phyloP scores from a whole-genome alignment of 441 rosid species.

The Lepidium campestre region DNA sequence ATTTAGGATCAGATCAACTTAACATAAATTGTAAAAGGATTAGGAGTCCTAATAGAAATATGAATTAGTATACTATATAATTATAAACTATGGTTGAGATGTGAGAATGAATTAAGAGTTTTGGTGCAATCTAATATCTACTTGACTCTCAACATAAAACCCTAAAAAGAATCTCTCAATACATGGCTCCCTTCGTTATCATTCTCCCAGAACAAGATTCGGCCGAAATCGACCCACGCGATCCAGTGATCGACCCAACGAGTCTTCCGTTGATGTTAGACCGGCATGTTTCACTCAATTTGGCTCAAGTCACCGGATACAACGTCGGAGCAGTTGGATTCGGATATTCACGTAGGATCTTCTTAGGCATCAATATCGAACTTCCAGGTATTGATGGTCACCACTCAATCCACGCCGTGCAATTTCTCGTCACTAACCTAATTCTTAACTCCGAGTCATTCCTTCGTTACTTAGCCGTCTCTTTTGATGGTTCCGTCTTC shows the following conservation, averaged over 20 bases:
- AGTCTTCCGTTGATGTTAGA: too few species aligned
- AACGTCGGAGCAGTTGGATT: constrained; percentile 56
- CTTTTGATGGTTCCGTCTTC: background rate
- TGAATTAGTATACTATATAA: too few species aligned
- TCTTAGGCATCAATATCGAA: constrained; percentile 63
- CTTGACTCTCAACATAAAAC: constrained; percentile 30
- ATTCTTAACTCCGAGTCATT: constrained; percentile 11
- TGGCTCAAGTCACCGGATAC: background rate
- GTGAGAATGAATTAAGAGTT: too few species aligned
- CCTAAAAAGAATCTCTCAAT: too few species aligned
- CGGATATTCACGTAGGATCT: constrained; percentile 53
- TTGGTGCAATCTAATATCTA: too few species aligned
- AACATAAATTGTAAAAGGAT: too few species aligned
- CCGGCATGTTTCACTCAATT: background rate
- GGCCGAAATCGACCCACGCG: too few species aligned
- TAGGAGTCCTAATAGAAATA: too few species aligned
- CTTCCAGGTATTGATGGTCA: constrained; percentile 57
- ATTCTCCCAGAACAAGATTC: too few species aligned
- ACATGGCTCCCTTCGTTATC: background rate
- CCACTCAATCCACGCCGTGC: constrained; percentile 47
- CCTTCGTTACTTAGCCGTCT: constrained; percentile 41
- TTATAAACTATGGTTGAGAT: too few species aligned
- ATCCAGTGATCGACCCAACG: too few species aligned
- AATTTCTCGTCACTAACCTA: constrained; percentile 44
- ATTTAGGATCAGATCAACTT: too few species aligned